Conservation (phyloP, 2,329 filamentous ascomycete genomes). For the Ceratocystis ficicola region DNA sequence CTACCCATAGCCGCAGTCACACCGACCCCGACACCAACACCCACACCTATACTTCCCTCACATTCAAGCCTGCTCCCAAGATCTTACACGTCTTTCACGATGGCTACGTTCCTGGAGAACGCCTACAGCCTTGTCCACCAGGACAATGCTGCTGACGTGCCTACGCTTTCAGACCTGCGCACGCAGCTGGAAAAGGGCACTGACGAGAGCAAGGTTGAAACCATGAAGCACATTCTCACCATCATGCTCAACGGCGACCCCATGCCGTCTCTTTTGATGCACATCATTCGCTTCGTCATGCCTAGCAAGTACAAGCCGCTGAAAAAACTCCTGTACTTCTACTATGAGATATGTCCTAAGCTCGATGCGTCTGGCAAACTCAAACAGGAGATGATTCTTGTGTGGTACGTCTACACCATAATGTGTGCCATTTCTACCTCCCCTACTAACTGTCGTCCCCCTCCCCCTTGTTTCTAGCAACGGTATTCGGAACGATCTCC, state of each 20-base stretch:
- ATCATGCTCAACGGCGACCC: conserved; percentile 98
- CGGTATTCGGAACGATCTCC: conserved; percentile 92
- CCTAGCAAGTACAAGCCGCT: conserved; percentile 90
- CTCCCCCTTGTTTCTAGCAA: conserved; percentile 49
- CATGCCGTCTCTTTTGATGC: conserved; percentile 92
- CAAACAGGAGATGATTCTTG: conserved; percentile 98
- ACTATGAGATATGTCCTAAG: conserved; percentile 98
- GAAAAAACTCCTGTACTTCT: conserved; percentile 98
- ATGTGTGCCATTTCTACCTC: conserved; percentile 25
- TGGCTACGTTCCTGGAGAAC: conserved; percentile 90
- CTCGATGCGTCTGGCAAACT: conserved; percentile 83
- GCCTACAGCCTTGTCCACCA: conserved; percentile 94
- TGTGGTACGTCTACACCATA: conserved; percentile 53
- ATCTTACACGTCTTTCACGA: conserved; percentile 38
- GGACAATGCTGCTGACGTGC: conserved; percentile 92
- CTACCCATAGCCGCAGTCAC: no score
- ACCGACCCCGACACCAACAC: no score
- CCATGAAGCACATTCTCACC: conserved; percentile 90
- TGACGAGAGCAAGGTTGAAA: conserved; percentile 85
- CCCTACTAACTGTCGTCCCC: neutral
- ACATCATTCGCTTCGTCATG: conserved; percentile 99
- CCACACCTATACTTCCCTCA: no score
- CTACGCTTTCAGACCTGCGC: conserved; percentile 79
- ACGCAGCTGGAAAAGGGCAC: conserved; percentile 87
- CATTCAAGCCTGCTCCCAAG: no score